Evolutionary conservation across 108 stramenopile genomes (phyloP), one percentile per base, ranked within the genome.

Genomic region (Fragilaria crotonensis): DNA sequence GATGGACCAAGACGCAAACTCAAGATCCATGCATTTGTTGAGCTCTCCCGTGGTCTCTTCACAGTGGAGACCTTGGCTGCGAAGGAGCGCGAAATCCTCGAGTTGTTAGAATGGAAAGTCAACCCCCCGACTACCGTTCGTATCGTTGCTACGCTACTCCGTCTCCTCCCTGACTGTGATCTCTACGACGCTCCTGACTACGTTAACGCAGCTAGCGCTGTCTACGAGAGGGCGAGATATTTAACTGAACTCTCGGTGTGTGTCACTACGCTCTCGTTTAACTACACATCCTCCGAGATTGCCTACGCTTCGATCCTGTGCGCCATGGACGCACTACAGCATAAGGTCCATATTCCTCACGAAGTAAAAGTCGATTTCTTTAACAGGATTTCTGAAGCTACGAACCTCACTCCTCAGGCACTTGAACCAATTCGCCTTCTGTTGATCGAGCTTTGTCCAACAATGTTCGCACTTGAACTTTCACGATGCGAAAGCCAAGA

Each of bases 21-120:
- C 27, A 59, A 54, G 25, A 62, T 79, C 27, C 65, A 59, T 53
- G 62, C 80, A 25, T 88, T 88, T 53, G 78, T 75, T 46, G 76
- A 84, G 59, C 73, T 88, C 1, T 80, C 80, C 52, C 75, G 83
- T 18, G 87, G 87, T 33, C 65, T 80, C 36, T 88, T 88, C 70
- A 68, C 57, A 19, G 70, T 66, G 11, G 76, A 66, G 31, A 69
- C 72, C 22, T 80, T 88, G 51, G 76, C 67, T 23, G 78, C 67
- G 14, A 80, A 66, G 45, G 87, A 88, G 53, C 45, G 33, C 20
- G 62, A 65, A 45, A 75, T 88, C 45, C 54, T 88, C 41, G 52
- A 61, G 18, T 44, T 68, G 4, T 64, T 88, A 25, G 64, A 82
- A 17, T 79, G 78, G 78, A 54, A 49, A 2, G 50, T 79, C 9